Evolutionary conservation across 2,329 filamentous ascomycete species (phyloP).

Genomic region (Geosmithia morbida): DNA sequence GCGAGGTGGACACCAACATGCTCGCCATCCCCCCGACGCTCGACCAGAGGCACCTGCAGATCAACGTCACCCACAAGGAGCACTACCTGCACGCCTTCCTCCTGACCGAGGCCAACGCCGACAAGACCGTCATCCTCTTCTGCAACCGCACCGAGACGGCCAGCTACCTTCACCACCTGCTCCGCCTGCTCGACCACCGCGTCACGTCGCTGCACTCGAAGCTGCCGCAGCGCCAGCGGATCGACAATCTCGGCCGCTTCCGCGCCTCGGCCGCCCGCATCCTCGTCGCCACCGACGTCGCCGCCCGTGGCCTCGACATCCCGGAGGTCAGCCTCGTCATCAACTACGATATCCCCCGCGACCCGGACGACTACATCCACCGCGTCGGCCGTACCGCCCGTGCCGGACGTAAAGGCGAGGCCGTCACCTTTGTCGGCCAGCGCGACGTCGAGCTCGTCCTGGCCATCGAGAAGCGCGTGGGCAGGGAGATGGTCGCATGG

Average conservation of each 20-base stretch:
- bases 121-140: slow-evolving; percentile 80
- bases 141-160: slow-evolving; percentile 86
- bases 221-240: slow-evolving; percentile 71
- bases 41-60: slow-evolving; percentile 71
- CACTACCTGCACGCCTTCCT: slow-evolving; percentile 88
- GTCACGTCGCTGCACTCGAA: slow-evolving; percentile 85
- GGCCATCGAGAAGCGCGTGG: slow-evolving; percentile 76
- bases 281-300: slow-evolving; percentile 89
- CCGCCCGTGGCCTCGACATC: slow-evolving; percentile 87
- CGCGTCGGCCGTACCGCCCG: slow-evolving; percentile 88
- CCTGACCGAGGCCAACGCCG: slow-evolving; percentile 58
- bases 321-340: slow-evolving; percentile 80
- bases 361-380: slow-evolving; percentile 96
- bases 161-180: slow-evolving; percentile 74
- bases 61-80: slow-evolving; percentile 85
- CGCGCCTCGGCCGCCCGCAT: slow-evolving; percentile 78
- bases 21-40: slow-evolving; percentile 71
- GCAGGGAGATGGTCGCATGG: slow-evolving; percentile 70
- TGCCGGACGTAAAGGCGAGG: slow-evolving; percentile 71
- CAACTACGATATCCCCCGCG: slow-evolving; percentile 93
- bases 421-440: slow-evolving; percentile 82
- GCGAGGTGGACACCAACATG: slow-evolving; percentile 65
- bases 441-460: slow-evolving; percentile 83
- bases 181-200: slow-evolving; percentile 74
- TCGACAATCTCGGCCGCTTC: slow-evolving; percentile 81